Evolutionary conservation across 441 rosid genomes (phyloP), one percentile per base, ranked within the genome.

Genomic region (Sinapis alba): DNA sequence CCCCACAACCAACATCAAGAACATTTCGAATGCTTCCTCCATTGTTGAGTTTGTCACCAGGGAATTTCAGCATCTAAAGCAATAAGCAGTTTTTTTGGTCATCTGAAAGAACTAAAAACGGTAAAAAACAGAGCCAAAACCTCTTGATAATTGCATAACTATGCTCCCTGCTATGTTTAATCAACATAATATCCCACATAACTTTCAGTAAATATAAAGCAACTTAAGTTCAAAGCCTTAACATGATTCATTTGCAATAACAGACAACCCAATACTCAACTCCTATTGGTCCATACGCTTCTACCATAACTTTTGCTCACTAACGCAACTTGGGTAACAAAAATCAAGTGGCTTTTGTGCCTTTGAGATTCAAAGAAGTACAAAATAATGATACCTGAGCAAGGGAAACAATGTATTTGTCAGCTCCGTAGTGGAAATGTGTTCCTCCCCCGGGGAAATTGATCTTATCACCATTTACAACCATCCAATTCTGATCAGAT

Each of bases 401-500:
- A 72, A 95, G 87, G 56, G 97, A 84, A 59, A 84, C 82, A 24
- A 95, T 95, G 84, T 95, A 95, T 81, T 95, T 95, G 84, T 92
- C 96, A 70, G 98, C 99, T 62, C 99, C 99, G 60, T 86, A 2
- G 68, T 95, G 99, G 62, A 95, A 95, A 86, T 95, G 99, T 11
- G 99, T 95, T 73, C 99, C 99, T 60, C 99, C 99, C 3, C 99
- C 99, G 0, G 98, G 99, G 69, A 95, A 95, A 79, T 86, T 88
- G 67, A 95, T 92, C 86, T 93, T 95, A 15, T 92, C 95, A 28
- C 99, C 97, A 21, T 87, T 86, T 19, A 92, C 93, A 54, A 94
- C 90, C 99, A 92, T 94, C 99, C 99, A 94, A 71, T 92, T 89
- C 87, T 95, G 99, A 84, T 95, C 99, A 0, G 98, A 92, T 71